phyloP scores from a whole-genome alignment of 1,139 yeast species.

The Saccharomycopsis phalli region DNA sequence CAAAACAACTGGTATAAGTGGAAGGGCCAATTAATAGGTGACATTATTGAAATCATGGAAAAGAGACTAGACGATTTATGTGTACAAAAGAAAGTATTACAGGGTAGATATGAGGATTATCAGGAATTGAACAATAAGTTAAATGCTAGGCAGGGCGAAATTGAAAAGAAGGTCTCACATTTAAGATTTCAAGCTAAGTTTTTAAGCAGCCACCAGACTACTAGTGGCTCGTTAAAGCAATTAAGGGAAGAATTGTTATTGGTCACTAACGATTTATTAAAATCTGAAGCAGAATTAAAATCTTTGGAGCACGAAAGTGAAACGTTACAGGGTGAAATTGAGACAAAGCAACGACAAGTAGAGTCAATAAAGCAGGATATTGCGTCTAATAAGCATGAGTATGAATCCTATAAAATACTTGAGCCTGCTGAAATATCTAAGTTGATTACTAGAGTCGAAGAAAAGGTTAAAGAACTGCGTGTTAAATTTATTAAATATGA shows the following conservation, averaged over 20 bases:
- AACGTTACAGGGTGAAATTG: constrained; percentile 23
- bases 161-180: constrained; percentile 10
- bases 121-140: constrained; percentile 5
- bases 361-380: constrained; percentile 23
- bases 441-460: constrained; percentile 2
- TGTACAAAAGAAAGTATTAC: constrained; percentile 5
- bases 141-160: constrained; percentile 9
- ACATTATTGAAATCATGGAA: constrained; percentile 31
- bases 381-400: constrained; percentile 22
- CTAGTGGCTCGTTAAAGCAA: constrained; percentile 20
- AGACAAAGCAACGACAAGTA: constrained; percentile 20
- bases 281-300: constrained; percentile 15
- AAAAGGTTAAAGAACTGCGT: constrained; percentile 4
- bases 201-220: constrained; percentile 19
- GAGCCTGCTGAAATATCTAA: constrained; percentile 26
- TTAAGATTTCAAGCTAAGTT: constrained; percentile 11
- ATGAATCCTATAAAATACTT: constrained; percentile 24
- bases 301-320: constrained; percentile 19
- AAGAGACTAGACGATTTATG: constrained; percentile 13
- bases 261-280: constrained; percentile 19
- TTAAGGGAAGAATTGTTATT: constrained; percentile 21
- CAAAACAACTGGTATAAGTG: constrained; percentile 43
- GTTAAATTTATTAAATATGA: constrained; percentile 8
- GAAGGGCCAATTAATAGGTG: constrained; percentile 38
- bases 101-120: constrained; percentile 19